Conservation (phyloP, 352 stramenopile species). For the Phytopythium mirpurense region DNA sequence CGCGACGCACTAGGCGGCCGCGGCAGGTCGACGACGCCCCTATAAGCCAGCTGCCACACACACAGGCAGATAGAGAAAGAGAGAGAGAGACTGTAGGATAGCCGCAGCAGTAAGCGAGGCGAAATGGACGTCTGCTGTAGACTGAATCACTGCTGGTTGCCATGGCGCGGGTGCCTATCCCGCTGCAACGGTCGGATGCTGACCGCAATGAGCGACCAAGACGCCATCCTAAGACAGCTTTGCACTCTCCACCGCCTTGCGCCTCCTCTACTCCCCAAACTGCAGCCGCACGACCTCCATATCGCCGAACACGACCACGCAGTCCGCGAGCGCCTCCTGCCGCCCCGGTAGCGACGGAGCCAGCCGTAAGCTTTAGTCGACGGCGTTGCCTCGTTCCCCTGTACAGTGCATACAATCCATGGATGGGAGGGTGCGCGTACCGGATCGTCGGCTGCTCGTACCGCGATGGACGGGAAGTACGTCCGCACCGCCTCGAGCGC, state of each 20-base stretch:
- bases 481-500: constrained; percentile 45
- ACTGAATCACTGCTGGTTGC: too few species aligned
- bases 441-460: constrained; percentile 30
- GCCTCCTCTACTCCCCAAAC: constrained; percentile 16
- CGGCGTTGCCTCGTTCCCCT: not conserved
- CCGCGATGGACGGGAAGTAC: constrained; percentile 62
- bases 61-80: not conserved
- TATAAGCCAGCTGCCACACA: too few species aligned
- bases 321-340: constrained; percentile 31
- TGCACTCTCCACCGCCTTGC: too few species aligned
- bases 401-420: too few species aligned
- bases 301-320: constrained; percentile 40
- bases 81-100: not conserved
- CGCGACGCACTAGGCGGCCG: not conserved
- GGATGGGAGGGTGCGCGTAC: too few species aligned
- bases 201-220: too few species aligned
- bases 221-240: too few species aligned
- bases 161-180: too few species aligned
- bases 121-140: too few species aligned
- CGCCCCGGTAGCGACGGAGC: not conserved
- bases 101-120: too few species aligned
- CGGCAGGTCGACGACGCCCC: not conserved
- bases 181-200: too few species aligned
- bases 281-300: constrained; percentile 28
- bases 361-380: not conserved